A percentile compares a stretch with the other conserved stretches of the same genome.
Conservation (phyloP, 164 flowering plant species). For the Chimonanthus praecox region DNA sequence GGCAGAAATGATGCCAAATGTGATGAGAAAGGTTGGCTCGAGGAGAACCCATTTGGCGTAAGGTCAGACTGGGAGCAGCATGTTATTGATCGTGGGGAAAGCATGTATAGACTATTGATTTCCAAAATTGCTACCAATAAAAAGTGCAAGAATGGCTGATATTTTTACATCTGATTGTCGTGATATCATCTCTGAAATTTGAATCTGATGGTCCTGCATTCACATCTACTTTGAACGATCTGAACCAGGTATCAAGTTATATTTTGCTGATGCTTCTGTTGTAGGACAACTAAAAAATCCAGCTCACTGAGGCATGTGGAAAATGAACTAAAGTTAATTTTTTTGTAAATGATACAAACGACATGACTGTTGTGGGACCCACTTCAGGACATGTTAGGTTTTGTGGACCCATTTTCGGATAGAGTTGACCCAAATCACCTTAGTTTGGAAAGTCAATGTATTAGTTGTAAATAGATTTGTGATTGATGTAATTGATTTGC, state of each 20-base stretch:
- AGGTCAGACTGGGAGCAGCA: constrained; percentile 88
- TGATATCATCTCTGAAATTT: neutral
- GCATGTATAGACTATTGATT: constrained; percentile 77
- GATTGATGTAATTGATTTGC: too few relatives aligned
- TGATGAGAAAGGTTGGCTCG: constrained; percentile 43
- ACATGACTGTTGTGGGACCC: too few relatives aligned
- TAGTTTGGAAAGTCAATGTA: too few relatives aligned
- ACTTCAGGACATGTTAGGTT: too few relatives aligned
- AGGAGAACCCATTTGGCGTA: constrained; percentile 78
- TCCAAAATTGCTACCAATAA: constrained; percentile 24
- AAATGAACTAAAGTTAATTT: too few relatives aligned
- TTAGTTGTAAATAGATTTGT: too few relatives aligned
- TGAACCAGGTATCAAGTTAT: neutral
- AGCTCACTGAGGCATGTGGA: too few relatives aligned
- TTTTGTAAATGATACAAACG: too few relatives aligned
- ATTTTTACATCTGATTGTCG: neutral
- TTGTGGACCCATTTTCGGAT: too few relatives aligned
- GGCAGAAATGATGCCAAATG: constrained; percentile 10
- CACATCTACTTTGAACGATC: neutral
- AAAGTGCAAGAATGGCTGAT: neutral
- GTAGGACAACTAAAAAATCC: neutral
- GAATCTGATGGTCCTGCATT: neutral
- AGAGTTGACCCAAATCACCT: too few relatives aligned
- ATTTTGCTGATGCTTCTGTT: neutral
- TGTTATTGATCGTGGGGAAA: constrained; percentile 63